Conservation (phyloP, 2,329 filamentous ascomycete species). For the Cadophora sp. region DNA sequence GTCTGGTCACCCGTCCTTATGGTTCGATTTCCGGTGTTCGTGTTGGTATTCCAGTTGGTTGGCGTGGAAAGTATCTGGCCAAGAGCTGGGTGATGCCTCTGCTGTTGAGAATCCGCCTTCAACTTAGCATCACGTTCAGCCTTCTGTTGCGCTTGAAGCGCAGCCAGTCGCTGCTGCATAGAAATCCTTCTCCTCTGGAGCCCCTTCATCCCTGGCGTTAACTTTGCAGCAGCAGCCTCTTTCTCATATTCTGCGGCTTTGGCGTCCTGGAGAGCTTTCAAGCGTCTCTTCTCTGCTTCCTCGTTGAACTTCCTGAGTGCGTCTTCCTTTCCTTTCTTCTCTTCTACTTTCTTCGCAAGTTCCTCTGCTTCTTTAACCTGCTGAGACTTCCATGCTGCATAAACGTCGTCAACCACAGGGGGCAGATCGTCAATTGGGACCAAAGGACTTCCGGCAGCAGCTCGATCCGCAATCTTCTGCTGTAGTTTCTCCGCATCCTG, state of each 20-base stretch:
- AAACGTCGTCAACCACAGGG: background rate
- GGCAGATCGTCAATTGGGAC: background rate
- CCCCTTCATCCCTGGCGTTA: background rate
- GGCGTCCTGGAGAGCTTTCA: background rate
- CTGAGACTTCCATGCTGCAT: background rate
- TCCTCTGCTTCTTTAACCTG: background rate
- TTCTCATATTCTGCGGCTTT: background rate
- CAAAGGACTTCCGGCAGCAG: background rate
- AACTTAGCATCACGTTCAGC: background rate
- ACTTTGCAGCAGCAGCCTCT: background rate
- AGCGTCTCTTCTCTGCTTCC: background rate
- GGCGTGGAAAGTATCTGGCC: background rate
- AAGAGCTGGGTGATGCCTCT: background rate
- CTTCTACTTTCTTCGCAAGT: background rate
- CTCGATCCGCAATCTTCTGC: background rate
- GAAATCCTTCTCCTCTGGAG: background rate
- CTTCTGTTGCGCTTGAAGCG: background rate
- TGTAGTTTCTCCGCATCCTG: background rate
- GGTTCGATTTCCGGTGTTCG: no score
- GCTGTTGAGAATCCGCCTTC: background rate
- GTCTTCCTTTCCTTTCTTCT: background rate
- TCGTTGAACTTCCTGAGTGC: background rate
- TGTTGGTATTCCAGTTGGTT: background rate
- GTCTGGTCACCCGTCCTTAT: background rate
- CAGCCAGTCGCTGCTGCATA: background rate